Evolutionary conservation across 1,284 basidiomycete genomes (phyloP), one percentile per base, ranked within the genome.

Genomic region (Ganoderma resinaceum): DNA sequence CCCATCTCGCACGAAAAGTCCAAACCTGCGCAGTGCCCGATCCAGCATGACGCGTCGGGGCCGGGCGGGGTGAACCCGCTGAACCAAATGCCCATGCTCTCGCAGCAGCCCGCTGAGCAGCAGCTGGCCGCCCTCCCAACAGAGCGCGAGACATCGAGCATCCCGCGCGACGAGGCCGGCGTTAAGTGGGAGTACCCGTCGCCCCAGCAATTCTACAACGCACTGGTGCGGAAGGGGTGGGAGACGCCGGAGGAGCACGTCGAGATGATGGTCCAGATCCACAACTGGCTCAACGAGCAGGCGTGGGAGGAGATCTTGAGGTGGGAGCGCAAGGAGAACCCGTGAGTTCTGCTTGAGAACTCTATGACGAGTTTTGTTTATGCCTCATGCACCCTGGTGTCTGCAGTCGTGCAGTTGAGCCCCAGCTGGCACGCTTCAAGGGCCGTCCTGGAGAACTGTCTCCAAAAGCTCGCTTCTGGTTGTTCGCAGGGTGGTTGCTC

Each of bases 161-260:
- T 99, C 76, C 96, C 96, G 2, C 90, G 96, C 46, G 88, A 93
- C 62, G 76, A 79, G 7, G 74, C 77, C 46, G 46, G 46, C 65
- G 80, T 71, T 60, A 86, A 79, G 73, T 99, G 98, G 98, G 97
- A 98, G 77, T 99, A 99, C 81, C 98, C 98, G 1, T 97, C 95
- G 6, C 96, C 97, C 2, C 97, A 99, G 82, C 97, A 99, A 80
- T 99, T 99, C 80, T 97, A 99, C 81, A 99, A 99, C 79, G 98
- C 98, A 0, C 87, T 99, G 8, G 95, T 95, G 18, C 86, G 97
- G 73, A 99, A 99, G 79, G 98, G 98, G 1, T 97, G 95, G 95
- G 96, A 98, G 81, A 98, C 98, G 3, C 96, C 96, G 0, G 97
- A 98, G 80, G 96, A 99, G 77, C 93, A 96, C 79, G 90, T 99